These are phyloP conservation scores for Lobosporangium transversale DNA, from an alignment of 192 early-diverging fungal species.

Conservation along the genomic window DNA sequence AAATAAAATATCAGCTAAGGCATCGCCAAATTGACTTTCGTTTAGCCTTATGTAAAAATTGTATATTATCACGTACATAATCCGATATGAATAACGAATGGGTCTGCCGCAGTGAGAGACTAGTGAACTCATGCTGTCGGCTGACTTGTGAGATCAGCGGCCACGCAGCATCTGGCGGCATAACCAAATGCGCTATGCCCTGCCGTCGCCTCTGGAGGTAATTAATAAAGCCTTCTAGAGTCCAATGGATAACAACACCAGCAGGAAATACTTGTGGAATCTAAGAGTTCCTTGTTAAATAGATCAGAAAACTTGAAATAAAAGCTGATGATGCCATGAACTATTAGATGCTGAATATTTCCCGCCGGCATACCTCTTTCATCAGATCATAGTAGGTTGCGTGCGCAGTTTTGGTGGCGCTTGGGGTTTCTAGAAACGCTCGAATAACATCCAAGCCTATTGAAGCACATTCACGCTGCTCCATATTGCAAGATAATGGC, in stretches of 20 bases:
- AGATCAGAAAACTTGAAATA: too few species aligned
- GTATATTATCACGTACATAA: slow-evolving; percentile 43
- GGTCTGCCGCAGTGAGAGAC: slow-evolving; percentile 56
- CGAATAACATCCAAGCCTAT: slow-evolving; percentile 63
- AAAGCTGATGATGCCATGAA: too few species aligned
- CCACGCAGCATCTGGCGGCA: slow-evolving; percentile 80
- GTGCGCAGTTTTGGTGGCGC: slow-evolving; percentile 56
- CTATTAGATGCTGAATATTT: too few species aligned
- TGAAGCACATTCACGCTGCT: slow-evolving; percentile 57
- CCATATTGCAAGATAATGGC: slow-evolving; percentile 52
- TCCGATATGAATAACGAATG: slow-evolving; percentile 61
- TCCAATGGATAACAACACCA: slow-evolving; percentile 66
- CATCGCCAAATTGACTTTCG: too few species aligned
- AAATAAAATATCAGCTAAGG: too few species aligned
- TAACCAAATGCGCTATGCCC: slow-evolving; percentile 61
- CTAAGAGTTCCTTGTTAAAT: too few species aligned
- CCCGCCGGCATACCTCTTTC: slow-evolving; percentile 61
- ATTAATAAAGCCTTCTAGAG: slow-evolving; percentile 66
- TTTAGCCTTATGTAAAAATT: not conserved
- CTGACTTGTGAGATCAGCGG: slow-evolving; percentile 80
- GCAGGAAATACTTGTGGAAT: slow-evolving; percentile 63
- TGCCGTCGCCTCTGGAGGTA: slow-evolving; percentile 63
- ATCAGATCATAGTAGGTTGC: slow-evolving; percentile 66
- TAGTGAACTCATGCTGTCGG: slow-evolving; percentile 61
- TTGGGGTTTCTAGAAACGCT: slow-evolving; percentile 55